These are phyloP conservation scores for Immersiporthe knoxdaviesiana DNA, from an alignment of 2,329 filamentous ascomycete species.

Conservation along the genomic window DNA sequence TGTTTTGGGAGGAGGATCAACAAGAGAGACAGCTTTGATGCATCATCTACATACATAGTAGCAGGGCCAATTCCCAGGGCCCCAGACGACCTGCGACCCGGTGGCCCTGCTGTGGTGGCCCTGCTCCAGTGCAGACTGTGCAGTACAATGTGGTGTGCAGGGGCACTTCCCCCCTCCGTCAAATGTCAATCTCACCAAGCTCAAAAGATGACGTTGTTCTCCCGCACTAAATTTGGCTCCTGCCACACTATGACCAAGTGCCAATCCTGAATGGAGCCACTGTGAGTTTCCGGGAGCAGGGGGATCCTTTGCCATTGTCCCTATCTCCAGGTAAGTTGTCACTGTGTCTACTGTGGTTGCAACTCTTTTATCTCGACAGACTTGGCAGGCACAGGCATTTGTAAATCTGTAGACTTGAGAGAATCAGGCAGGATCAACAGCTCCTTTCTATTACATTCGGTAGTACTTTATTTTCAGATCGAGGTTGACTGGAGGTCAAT, in stretches of 20 bases:
- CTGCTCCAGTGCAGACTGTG: too few species aligned
- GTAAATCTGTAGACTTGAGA: not conserved
- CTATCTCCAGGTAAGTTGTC: not conserved
- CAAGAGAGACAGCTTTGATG: not conserved
- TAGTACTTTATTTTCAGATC: not conserved
- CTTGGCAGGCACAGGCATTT: not conserved
- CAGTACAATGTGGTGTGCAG: too few species aligned
- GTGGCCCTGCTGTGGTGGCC: too few species aligned
- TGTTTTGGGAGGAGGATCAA: slow-evolving; percentile 1
- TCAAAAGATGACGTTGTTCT: slow-evolving; percentile 26
- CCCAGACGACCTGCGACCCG: too few species aligned
- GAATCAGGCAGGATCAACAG: not conserved
- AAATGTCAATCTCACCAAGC: slow-evolving; percentile 1
- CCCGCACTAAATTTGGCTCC: slow-evolving; percentile 19
- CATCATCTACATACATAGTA: too few species aligned
- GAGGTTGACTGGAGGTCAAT: not conserved
- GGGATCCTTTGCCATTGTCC: too few species aligned
- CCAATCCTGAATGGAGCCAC: slow-evolving; percentile 11
- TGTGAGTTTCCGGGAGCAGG: not conserved
- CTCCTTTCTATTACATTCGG: too few species aligned
- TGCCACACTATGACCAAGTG: not conserved
- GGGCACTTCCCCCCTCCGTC: not conserved
- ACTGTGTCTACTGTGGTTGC: not conserved
- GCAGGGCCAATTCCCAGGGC: not conserved
- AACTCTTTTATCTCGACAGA: not conserved